Evolutionary conservation across 2,329 filamentous ascomycete species (phyloP).

Genomic region (Thermothelomyces thermophilus): DNA sequence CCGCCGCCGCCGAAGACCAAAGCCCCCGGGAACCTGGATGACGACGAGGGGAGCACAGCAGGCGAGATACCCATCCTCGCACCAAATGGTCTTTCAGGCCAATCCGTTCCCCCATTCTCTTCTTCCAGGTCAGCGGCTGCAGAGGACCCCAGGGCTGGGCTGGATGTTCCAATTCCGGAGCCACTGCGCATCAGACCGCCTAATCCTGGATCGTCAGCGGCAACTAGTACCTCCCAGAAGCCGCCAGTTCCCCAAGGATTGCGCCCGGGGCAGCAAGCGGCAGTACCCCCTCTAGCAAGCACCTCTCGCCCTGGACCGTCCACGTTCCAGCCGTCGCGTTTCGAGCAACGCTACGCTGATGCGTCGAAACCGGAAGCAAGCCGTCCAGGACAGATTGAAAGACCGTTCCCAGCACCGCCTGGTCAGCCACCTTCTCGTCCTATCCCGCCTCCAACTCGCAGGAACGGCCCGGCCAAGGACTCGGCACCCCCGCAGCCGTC

Average conservation of each 20-base stretch:
- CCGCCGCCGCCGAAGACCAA: neutral
- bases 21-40: neutral
- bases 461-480: too few species aligned
- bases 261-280: neutral
- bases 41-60: neutral
- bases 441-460: slow-evolving; percentile 1
- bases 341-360: neutral
- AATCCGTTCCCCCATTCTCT: slow-evolving; percentile 6
- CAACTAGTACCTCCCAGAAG: neutral
- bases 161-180: neutral
- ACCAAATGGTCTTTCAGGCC: neutral
- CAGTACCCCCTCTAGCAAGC: neutral
- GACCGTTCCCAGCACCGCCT: slow-evolving; percentile 3
- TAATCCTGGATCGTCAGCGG: neutral
- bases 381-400: neutral
- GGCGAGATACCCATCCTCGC: neutral
- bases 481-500: neutral
- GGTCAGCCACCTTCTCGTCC: slow-evolving; percentile 6
- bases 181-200: neutral
- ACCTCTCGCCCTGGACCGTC: neutral
- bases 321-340: neutral
- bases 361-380: neutral
- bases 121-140: too few species aligned
- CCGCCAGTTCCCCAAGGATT: too few species aligned
- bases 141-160: too few species aligned